Base-by-base conservation (phyloP, 352 stramenopile species). In the Globisporangium apiculatum region DNA sequence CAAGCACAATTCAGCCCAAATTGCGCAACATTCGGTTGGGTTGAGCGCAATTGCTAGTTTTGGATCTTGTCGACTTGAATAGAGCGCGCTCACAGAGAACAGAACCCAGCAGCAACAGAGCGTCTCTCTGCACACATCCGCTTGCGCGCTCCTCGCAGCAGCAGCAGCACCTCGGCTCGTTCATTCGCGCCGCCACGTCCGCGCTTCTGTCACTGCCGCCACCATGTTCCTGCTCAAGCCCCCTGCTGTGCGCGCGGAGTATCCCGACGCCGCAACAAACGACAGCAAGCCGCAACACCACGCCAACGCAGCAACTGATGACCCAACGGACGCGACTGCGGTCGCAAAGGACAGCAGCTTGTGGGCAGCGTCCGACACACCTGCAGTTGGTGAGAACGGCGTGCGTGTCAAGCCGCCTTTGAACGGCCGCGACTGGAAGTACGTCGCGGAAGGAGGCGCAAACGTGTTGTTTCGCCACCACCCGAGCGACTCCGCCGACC, bases 401-500 rank as follows among this genome's bases (percentile, higher is more conserved):
- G 51, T 55, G 15, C 61, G 60, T 14, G 55, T 74, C 11, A 66
- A 55, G 17, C 58, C 45, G 37, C 47, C 53, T 0, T 67, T 91
- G 24, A 53, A 58, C 7, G 77, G 76, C 10, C 61, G 60, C 48
- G 84, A 95, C 61, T 95, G 86, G 86, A 90, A 87, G 58, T 95
- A 95, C 67, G 79, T 94, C 48, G 82, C 80, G 7, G 86, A 95
- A 54, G 86, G 86, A 40, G 86, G 83, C 57, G 84, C 86, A 10
- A 95, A 95, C 68, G 79, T 95, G 41, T 64, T 93, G 10, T 92
- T 91, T 62, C 83, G 84, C 9, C 85, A 94, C 62, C 69, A 82
- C 31, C 76, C 76, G 42, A 31, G 24, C 24, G 24, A 31, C 24
- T 31, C 24, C 24, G 24, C 24, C 24, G 24, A 31, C 24, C 24